Conservation (phyloP, 2,329 filamentous ascomycete genomes). For the Botrytis cinerea region DNA sequence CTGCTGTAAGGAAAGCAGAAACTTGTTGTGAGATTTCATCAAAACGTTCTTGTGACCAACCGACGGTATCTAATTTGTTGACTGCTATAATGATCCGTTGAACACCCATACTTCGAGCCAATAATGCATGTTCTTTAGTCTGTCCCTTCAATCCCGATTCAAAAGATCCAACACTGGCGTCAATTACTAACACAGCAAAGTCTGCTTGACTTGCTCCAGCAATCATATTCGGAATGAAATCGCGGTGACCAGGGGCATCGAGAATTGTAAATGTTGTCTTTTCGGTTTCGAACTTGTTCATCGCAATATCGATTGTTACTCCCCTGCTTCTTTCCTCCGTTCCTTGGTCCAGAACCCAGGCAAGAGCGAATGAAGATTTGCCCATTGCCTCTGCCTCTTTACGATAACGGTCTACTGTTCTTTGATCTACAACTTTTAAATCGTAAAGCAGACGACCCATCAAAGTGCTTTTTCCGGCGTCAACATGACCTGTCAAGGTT, state of each 20-base stretch:
- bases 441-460: slow-evolving; percentile 95
- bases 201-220: slow-evolving; percentile 94
- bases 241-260: slow-evolving; percentile 89
- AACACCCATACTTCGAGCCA: slow-evolving; percentile 88
- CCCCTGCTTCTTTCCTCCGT: slow-evolving; percentile 86
- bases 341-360: slow-evolving; percentile 94
- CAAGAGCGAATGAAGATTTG: slow-evolving; percentile 92
- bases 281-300: slow-evolving; percentile 89
- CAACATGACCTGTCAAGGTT: slow-evolving; percentile 73
- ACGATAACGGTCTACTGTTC: slow-evolving; percentile 83
- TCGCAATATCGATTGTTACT: slow-evolving; percentile 96
- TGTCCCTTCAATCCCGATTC: slow-evolving; percentile 92
- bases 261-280: slow-evolving; percentile 88
- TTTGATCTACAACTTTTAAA: slow-evolving; percentile 81
- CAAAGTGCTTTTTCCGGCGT: slow-evolving; percentile 95
- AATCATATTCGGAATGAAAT: slow-evolving; percentile 99
- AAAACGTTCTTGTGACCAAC: slow-evolving; percentile 82
- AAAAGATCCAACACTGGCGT: slow-evolving; percentile 86
- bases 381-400: slow-evolving; percentile 89
- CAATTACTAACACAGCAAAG: slow-evolving; percentile 91
- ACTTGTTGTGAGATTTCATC: slow-evolving; percentile 84
- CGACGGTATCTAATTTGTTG: slow-evolving; percentile 89
- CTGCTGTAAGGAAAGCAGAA: slow-evolving; percentile 75
- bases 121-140: slow-evolving; percentile 87
- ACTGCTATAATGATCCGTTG: slow-evolving; percentile 85